Percentiles rank a stretch among this genome's conserved stretches.
Evolutionary conservation across 1,284 basidiomycete genomes (phyloP).

Genomic region (Cutaneotrichosporon sp.): DNA sequence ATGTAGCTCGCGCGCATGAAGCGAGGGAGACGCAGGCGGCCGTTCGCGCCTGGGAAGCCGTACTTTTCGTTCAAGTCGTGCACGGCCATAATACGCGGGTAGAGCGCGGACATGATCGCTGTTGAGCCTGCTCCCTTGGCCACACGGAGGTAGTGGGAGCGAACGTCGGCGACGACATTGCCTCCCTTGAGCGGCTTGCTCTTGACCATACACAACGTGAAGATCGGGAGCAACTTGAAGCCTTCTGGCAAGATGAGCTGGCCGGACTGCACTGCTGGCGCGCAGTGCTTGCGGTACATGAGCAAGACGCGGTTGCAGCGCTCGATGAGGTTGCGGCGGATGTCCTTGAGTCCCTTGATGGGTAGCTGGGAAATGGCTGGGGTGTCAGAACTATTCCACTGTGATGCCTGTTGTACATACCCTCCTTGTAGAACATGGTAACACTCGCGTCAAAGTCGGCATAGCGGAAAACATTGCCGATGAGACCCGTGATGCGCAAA

Average conservation of each 20-base stretch:
- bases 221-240: conserved; percentile 83
- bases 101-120: conserved; percentile 71
- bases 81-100: conserved; percentile 82
- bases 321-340: conserved; percentile 80
- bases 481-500: conserved; percentile 71
- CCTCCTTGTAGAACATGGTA: conserved; percentile 69
- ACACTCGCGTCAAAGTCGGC: conserved; percentile 87
- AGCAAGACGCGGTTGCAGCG: conserved; percentile 76
- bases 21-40: conserved; percentile 65
- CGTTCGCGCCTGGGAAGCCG: conserved; percentile 58
- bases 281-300: conserved; percentile 87
- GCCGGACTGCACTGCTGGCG: conserved; percentile 69
- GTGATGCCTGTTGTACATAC: too few relatives aligned
- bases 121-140: conserved; percentile 57
- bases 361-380: conserved; percentile 64
- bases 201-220: conserved; percentile 79
- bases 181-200: conserved; percentile 90
- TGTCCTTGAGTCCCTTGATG: conserved; percentile 62
- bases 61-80: conserved; percentile 74
- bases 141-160: conserved; percentile 77
- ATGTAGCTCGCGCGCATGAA: conserved; percentile 78
- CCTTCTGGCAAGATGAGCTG: conserved; percentile 95
- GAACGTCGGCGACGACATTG: conserved; percentile 86
- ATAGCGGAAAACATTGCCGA: conserved; percentile 86
- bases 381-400: too few relatives aligned